Percentiles rank a stretch among this genome's conserved stretches.
These are phyloP conservation scores for Naegleria lovaniensis DNA, from an alignment of 208 protist genomes.

Conservation along the genomic window DNA sequence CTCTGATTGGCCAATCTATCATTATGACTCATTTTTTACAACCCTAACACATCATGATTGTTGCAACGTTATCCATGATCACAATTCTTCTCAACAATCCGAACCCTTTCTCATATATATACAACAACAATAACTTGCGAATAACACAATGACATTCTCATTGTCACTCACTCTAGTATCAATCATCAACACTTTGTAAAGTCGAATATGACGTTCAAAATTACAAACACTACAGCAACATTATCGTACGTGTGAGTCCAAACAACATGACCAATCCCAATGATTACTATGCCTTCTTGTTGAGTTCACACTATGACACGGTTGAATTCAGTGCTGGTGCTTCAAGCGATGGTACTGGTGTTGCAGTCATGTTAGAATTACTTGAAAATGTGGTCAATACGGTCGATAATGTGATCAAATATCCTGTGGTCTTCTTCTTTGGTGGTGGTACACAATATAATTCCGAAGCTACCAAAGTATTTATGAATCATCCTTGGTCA, in stretches of 20 bases:
- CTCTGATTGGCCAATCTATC: no score
- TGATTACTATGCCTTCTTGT: neutral
- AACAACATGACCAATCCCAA: neutral
- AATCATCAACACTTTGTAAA: neutral
- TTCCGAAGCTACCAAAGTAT: neutral
- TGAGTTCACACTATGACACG: neutral
- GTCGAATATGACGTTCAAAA: neutral
- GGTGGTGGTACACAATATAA: neutral
- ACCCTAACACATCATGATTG: no score
- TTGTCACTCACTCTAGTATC: neutral
- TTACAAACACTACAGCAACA: neutral
- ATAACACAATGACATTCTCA: neutral
- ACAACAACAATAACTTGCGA: no score
- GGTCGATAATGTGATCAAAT: neutral
- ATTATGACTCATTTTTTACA: no score
- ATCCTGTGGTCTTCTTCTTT: neutral
- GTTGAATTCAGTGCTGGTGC: neutral
- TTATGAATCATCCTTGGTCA: neutral
- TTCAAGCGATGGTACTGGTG: neutral
- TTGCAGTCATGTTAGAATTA: constrained; percentile 1
- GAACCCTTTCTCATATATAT: no score
- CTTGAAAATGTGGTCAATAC: neutral
- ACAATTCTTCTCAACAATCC: no score
- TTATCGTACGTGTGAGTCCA: neutral
- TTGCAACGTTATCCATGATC: no score